Base-by-base conservation (phyloP, 768 basidiomycete species). In the Pleurotus ostreatus region DNA sequence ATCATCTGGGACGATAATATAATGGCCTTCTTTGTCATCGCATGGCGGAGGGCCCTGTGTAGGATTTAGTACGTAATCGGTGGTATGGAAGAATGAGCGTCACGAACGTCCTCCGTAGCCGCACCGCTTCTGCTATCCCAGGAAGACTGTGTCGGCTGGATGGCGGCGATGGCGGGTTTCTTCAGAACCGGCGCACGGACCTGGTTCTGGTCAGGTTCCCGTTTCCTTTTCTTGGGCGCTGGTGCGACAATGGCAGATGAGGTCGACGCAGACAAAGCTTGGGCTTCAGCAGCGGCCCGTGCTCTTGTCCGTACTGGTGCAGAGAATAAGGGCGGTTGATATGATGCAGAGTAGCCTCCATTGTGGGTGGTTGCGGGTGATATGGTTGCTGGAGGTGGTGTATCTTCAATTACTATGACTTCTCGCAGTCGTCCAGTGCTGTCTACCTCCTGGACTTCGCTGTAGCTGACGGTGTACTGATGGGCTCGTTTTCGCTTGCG, bases 1-100 rank as follows among this genome's bases (percentile, higher is more conserved):
- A 73, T 94, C 95, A 71, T 93, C 92, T 51, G 89, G 84, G 58
- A 87, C 85, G 68, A 98, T 91, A 66, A 98, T 95, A 72, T 95
- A 99, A 75, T 99, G 97, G 12, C 97, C 97, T 68, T 99, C 97
- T 73, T 96, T 91, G 77, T 99, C 97, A 70, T 97, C 94, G 74
- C 93, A 97, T 55, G 90, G 75, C 49, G 84, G 78, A 59, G 82
- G 73, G 15, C 76, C 82, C 67, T 87, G 90, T 61, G 85, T 80
- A 60, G 82, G 76, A 85, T 87, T 62, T 38, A 65, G 63, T 62
- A 68, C 58, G 65, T 61, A 61, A 62, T 60, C 53, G 61, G 59
- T 41, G 59, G 57, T 49, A 43, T 34, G 55, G 63, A 61, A 54
- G 53, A 56, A 13, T 61, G 51, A 58, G 40, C 44, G 61, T 65